Evolutionary conservation across 352 stramenopile species (phyloP).

Genomic region (Globisporangium rhizosaccharum): DNA sequence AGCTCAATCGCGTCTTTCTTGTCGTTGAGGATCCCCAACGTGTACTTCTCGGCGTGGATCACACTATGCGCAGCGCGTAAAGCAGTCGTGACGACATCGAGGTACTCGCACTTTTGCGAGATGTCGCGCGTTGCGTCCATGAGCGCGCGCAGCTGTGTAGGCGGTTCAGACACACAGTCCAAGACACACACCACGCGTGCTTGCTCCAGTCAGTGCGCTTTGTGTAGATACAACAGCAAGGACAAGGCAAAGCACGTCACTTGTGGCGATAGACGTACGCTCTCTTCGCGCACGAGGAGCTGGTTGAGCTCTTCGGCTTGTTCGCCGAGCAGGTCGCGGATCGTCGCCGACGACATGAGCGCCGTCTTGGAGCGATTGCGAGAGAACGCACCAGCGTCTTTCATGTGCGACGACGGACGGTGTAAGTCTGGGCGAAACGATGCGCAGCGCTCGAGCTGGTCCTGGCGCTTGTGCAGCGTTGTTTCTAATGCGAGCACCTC

Average conservation of each 20-base stretch:
- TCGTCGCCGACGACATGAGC: constrained; percentile 32
- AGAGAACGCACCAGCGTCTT: constrained; percentile 13
- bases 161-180: too few species aligned
- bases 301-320: constrained; percentile 42
- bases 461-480: constrained; percentile 39
- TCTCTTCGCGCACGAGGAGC: constrained; percentile 42
- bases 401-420: neutral
- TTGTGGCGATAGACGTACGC: constrained; percentile 19
- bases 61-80: constrained; percentile 44
- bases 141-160: constrained; percentile 40
- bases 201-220: neutral
- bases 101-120: constrained; percentile 43
- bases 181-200: neutral
- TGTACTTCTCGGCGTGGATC: constrained; percentile 59
- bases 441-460: constrained; percentile 46
- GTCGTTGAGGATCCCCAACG: constrained; percentile 56
- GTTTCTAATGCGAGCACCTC: constrained; percentile 36
- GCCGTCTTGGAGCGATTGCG: constrained; percentile 40
- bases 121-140: constrained; percentile 62
- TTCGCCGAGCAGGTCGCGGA: constrained; percentile 51
- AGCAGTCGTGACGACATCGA: constrained; percentile 47
- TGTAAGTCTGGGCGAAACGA: constrained; percentile 25
- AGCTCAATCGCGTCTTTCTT: constrained; percentile 27
- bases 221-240: neutral
- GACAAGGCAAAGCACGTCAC: too few species aligned